Conservation (phyloP, 2,329 filamentous ascomycete species). For the Xylaria polymorpha region DNA sequence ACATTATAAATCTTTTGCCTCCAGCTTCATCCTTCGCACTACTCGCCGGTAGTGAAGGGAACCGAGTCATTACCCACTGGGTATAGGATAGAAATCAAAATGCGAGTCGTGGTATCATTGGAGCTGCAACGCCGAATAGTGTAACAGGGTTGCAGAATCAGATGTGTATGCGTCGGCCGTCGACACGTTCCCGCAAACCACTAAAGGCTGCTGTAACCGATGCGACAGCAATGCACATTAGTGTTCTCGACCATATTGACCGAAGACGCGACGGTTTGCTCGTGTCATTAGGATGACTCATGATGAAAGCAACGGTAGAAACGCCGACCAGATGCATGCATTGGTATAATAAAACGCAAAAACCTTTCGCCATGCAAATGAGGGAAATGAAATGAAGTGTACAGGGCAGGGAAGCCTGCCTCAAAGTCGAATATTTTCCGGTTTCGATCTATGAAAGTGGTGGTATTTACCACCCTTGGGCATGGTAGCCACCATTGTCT, state of each 20-base stretch:
- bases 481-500: conserved; percentile 84
- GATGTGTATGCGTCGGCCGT: conserved; percentile 36
- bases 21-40: conserved; percentile 22
- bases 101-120: conserved; percentile 52
- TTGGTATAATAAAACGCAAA: conserved; percentile 50
- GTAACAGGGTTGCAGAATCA: conserved; percentile 43
- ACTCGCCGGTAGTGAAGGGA: conserved; percentile 43
- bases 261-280: conserved; percentile 42
- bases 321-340: conserved; percentile 51
- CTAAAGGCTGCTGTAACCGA: conserved; percentile 37
- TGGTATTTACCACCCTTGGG: conserved; percentile 78
- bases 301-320: conserved; percentile 47
- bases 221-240: conserved; percentile 34
- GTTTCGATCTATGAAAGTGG: conserved; percentile 17
- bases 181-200: conserved; percentile 36
- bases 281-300: conserved; percentile 44
- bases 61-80: conserved; percentile 42
- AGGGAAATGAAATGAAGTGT: conserved; percentile 44
- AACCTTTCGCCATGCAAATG: conserved; percentile 50
- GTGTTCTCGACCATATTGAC: conserved; percentile 18
- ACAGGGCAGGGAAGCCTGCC: conserved; percentile 47
- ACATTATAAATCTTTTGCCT: conserved; percentile 44
- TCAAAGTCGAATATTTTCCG: conserved; percentile 33
- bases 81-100: conserved; percentile 46
- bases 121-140: conserved; percentile 49